A percentile compares a stretch with the other conserved stretches of the same genome.
These are phyloP conservation scores for Pugionium dolabratum DNA, from an alignment of 345 rosid species.

Conservation along the genomic window DNA sequence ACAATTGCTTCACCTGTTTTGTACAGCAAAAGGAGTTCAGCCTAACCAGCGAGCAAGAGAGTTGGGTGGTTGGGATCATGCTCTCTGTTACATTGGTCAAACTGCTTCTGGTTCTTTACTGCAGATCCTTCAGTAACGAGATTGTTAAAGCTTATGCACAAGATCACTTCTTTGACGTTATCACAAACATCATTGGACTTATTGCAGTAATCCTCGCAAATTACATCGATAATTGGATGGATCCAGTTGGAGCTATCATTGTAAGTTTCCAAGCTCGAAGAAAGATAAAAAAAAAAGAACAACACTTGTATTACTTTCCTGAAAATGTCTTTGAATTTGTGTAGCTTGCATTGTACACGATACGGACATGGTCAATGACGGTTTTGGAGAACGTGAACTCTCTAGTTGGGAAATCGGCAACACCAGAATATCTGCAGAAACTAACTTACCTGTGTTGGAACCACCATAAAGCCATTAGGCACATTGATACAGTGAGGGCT, in stretches of 20 bases:
- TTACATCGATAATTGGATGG: conserved; percentile 80
- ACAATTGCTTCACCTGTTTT: conserved; percentile 30
- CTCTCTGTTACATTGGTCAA: conserved; percentile 87
- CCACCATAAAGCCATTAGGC: conserved; percentile 83
- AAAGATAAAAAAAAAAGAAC: too few species aligned
- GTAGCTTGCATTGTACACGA: conserved; percentile 95
- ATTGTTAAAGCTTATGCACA: conserved; percentile 96
- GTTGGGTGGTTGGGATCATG: conserved; percentile 96
- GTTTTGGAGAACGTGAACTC: conserved; percentile 94
- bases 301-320: background rate
- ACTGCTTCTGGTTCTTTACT: conserved; percentile 67
- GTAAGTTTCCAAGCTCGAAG: conserved; percentile 47
- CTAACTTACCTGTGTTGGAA: conserved; percentile 98
- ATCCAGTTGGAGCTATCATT: conserved; percentile 95
- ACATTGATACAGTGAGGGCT: conserved; percentile 93
- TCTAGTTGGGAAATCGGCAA: conserved; percentile 81
- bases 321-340: background rate
- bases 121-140: conserved; percentile 81
- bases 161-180: conserved; percentile 96
- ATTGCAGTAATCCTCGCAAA: conserved; percentile 89
- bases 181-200: conserved; percentile 94
- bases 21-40: conserved; percentile 66
- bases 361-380: conserved; percentile 96
- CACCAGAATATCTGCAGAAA: conserved; percentile 86
- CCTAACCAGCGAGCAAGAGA: conserved; percentile 70